Percentiles rank a stretch among this genome's conserved stretches.
These are phyloP conservation scores for Aspergillus luchuensis DNA, from an alignment of 2,329 filamentous ascomycete genomes.

Conservation along the genomic window DNA sequence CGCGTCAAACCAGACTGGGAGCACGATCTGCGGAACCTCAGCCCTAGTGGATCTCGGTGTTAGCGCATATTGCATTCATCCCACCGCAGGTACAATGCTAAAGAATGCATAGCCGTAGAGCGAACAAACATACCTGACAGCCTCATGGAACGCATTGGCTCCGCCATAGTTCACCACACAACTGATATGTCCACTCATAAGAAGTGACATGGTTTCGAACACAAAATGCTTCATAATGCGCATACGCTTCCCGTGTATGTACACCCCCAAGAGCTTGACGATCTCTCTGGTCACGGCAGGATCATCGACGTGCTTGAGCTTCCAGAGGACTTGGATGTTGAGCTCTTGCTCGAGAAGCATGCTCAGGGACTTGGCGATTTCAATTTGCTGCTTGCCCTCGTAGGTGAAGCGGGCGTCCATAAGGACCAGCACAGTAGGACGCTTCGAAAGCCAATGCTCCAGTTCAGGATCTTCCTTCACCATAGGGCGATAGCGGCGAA, in stretches of 20 bases:
- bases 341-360: conserved; percentile 34
- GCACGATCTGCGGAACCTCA: conserved; percentile 50
- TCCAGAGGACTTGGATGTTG: conserved; percentile 40
- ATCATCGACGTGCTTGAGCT: conserved; percentile 22
- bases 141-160: conserved; percentile 52
- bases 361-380: conserved; percentile 43
- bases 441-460: conserved; percentile 41
- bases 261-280: background rate
- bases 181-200: conserved; percentile 43
- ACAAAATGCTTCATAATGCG: conserved; percentile 47
- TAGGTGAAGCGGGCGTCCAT: conserved; percentile 43
- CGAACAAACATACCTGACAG: conserved; percentile 39
- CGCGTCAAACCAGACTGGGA: conserved; percentile 52
- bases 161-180: conserved; percentile 53
- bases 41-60: conserved; percentile 31
- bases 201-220: conserved; percentile 36
- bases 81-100: background rate
- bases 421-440: conserved; percentile 49
- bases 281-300: background rate
- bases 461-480: conserved; percentile 41
- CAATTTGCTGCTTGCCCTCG: conserved; percentile 30
- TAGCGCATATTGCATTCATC: background rate
- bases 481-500: conserved; percentile 34
- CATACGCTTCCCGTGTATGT: conserved; percentile 23
- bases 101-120: background rate